These are phyloP conservation scores for Pseudoturritis turrita DNA, from an alignment of 345 rosid species.

Conservation along the genomic window DNA sequence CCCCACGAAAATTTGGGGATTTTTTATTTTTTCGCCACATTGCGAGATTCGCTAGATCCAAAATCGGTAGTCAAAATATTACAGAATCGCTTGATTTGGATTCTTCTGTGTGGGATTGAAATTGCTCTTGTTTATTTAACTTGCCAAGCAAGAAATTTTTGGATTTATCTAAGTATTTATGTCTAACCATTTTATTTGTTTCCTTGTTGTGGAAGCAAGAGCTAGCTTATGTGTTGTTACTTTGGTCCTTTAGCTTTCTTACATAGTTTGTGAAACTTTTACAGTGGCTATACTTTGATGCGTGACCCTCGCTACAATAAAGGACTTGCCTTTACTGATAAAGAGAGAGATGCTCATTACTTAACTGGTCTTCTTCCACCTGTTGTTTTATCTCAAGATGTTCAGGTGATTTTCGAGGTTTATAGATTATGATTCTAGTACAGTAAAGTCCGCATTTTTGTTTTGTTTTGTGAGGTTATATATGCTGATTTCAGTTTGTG, in stretches of 20 bases:
- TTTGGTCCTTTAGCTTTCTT: background rate
- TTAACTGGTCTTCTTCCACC: constrained; percentile 95
- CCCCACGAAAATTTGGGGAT: too few species aligned
- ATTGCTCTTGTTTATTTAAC: background rate
- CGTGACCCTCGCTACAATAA: constrained; percentile 89
- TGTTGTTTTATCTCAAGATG: constrained; percentile 58
- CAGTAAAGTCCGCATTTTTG: background rate
- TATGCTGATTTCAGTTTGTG: background rate
- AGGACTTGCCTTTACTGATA: constrained; percentile 78
- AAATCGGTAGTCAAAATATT: background rate
- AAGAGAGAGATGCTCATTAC: constrained; percentile 93
- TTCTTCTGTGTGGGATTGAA: background rate
- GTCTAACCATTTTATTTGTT: background rate
- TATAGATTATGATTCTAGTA: background rate
- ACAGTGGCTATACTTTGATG: constrained; percentile 80
- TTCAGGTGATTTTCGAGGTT: constrained; percentile 44
- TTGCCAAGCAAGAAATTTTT: background rate
- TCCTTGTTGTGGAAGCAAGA: constrained; percentile 16
- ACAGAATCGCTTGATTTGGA: background rate
- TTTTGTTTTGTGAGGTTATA: background rate
- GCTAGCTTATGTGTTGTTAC: background rate
- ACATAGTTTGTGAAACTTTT: background rate
- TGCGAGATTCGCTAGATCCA: constrained; percentile 1
- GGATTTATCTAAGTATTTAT: background rate
- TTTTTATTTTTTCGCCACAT: background rate